Base-by-base conservation (phyloP, 1,139 yeast species). In the Entelexis sorbosivorans region DNA sequence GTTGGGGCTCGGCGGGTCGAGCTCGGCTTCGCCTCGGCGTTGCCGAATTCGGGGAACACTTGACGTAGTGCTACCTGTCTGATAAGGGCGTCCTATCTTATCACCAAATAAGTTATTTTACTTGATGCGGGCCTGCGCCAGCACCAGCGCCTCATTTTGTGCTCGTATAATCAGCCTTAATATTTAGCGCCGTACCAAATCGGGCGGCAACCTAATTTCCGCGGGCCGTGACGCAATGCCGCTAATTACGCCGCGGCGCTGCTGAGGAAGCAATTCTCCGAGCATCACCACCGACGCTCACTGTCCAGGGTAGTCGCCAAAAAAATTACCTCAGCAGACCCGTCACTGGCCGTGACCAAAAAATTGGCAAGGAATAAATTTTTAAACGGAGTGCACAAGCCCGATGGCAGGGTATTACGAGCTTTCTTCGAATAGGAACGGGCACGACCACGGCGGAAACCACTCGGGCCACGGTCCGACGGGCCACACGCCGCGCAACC, bases 291-390 rank as follows among this genome's bases (percentile, higher is more conserved):
- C 44, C 44, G 44, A 40, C 44, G 44, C 44, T 40, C 24, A 22
- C 16, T 40, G 26, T 29, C 44, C 33, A 29, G 44, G 44, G 34
- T 36, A 40, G 34, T 40, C 34, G 44, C 34, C 34, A 42, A 42
- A 42, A 42, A 42, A 42, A 42, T 42, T 42, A 42, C 45, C 36
- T 42, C 45, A 42, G 45, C 45, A 42, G 32, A 24, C n/a, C 36
- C 14, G 31, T 20, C 45, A n/a, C 36, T 26, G 33, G 22, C 35
- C 22, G 10, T 17, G 22, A 31, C 10, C 36, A 19, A 31, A 32
- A 32, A 31, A 20, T 22, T 22, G 29, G 45, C 29, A 29, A 8
- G 6, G 14, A 31, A 8, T 28, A 24, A n/a, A 28, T 40, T 26
- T 42, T 31, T 29, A 29, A 42, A n/a, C 45, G 26, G 29, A 5